Base-by-base conservation (phyloP, 179 eudicot species). In the Actinidia polygama region DNA sequence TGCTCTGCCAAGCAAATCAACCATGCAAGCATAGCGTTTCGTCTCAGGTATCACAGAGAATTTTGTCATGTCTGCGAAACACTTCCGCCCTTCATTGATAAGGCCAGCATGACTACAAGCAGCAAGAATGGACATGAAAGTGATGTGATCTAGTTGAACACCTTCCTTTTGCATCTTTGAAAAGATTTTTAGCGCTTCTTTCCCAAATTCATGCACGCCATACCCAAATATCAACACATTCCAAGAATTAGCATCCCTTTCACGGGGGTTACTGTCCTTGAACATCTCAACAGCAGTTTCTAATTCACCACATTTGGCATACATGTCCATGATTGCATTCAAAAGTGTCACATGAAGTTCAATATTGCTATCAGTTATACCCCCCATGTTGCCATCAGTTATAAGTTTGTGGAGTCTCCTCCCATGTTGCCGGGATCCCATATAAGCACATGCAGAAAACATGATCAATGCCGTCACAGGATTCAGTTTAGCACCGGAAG, bases 21-120 rank as follows among this genome's bases (percentile, higher is more conserved):
- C 83, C 86, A 84, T 80, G 79, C 86, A 84, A 63, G 86, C 86
- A 74, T 79, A 84, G 71, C 80, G 86, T 63, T 84, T 80, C 6
- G 79, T 58, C 76, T 79, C 83, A 15, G 79, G 79, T 63, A 58
- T 66, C 57, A 80, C 80, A 19, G 36, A 78, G 63, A 78, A 82
- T 63, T 71, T 82, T 50, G 80, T 14, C 85, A 85, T 81, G 24
- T 78, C 82, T 51, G 54, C 18, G 55, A 85, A 85, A 64, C 82
- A 82, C 50, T 44, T 61, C 59, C 61, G 61, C 6, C 84, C 87
- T 64, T 85, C 87, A 21, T 71, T 6, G 30, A 85, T 19, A 64
- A 82, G 82, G 12, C 87, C 85, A 3, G 85, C 63, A 46, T 82
- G 87, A 50, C 87, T 85, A 73, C 87, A 82, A 78, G 84, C 87